A percentile compares a stretch with the other conserved stretches of the same genome.
Conservation (phyloP, 202 grass and related monocot genomes). For the Cymbopogon flexuosus region DNA sequence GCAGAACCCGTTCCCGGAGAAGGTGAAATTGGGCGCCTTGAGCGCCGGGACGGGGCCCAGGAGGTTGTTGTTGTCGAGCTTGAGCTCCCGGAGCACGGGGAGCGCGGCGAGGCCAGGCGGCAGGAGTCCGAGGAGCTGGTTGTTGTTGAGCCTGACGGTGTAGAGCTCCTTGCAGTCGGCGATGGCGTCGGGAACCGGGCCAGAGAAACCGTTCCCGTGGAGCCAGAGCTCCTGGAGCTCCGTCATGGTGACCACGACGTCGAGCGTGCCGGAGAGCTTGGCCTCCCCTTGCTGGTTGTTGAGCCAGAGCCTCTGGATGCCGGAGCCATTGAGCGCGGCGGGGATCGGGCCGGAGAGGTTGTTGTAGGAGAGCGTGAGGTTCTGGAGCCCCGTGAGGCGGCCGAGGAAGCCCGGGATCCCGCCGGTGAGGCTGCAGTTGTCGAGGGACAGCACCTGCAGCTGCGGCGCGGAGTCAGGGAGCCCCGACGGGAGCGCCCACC, state of each 20-base stretch:
- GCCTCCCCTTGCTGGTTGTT: slow-evolving; percentile 55
- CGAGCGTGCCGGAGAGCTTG: slow-evolving; percentile 54
- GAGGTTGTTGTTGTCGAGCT: slow-evolving; percentile 74
- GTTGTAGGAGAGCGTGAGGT: slow-evolving; percentile 71
- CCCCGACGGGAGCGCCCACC: slow-evolving; percentile 39
- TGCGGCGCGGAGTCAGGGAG: slow-evolving; percentile 36
- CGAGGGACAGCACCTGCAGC: slow-evolving; percentile 43
- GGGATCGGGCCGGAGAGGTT: slow-evolving; percentile 54
- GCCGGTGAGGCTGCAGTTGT: slow-evolving; percentile 44
- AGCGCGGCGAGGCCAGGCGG: slow-evolving; percentile 42
- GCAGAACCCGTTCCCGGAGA: slow-evolving; percentile 58
- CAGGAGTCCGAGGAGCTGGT: slow-evolving; percentile 61
- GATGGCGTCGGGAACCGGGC: slow-evolving; percentile 54
- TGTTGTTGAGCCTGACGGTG: slow-evolving; percentile 51
- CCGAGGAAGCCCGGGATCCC: slow-evolving; percentile 49
- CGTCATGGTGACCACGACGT: slow-evolving; percentile 47
- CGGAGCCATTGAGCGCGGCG: slow-evolving; percentile 23
- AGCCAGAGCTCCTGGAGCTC: slow-evolving; percentile 65
- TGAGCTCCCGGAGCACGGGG: slow-evolving; percentile 35
- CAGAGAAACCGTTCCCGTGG: slow-evolving; percentile 77
- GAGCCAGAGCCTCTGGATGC: slow-evolving; percentile 61
- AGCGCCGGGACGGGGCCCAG: slow-evolving; percentile 55
- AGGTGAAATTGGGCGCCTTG: slow-evolving; percentile 40
- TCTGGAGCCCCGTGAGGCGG: slow-evolving; percentile 37
- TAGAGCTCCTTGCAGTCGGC: slow-evolving; percentile 32